A percentile compares a stretch with the other conserved stretches of the same genome.
Conservation (phyloP, 768 basidiomycete species). For the Clitopilus hobsonii region DNA sequence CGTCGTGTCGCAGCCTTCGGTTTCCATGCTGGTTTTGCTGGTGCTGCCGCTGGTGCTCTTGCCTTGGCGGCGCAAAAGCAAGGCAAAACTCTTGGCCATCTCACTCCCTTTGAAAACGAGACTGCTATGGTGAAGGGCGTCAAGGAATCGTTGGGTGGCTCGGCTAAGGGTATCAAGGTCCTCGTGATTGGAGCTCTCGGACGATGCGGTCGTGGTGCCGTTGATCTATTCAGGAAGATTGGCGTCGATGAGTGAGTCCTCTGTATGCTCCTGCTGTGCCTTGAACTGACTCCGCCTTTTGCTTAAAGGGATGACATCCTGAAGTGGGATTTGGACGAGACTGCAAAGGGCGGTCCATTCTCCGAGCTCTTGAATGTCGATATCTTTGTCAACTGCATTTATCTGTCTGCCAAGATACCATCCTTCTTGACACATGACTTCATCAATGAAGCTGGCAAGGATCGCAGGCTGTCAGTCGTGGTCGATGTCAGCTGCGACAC, state of each 20-base stretch:
- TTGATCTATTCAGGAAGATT: conserved; percentile 92
- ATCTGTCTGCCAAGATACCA: conserved; percentile 82
- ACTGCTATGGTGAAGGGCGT: conserved; percentile 76
- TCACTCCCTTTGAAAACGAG: conserved; percentile 85
- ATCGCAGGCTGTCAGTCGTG: conserved; percentile 70
- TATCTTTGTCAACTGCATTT: conserved; percentile 99
- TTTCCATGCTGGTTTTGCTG: conserved; percentile 98
- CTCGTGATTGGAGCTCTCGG: conserved; percentile 96
- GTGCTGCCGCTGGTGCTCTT: conserved; percentile 87
- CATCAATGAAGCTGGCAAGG: conserved; percentile 65
- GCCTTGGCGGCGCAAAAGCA: conserved; percentile 66
- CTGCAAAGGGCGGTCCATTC: conserved; percentile 95
- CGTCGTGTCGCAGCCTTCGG: conserved; percentile 97
- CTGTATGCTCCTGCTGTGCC: conserved; percentile 2
- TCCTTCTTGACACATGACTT: conserved; percentile 73
- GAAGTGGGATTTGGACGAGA: conserved; percentile 98
- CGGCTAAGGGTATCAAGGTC: conserved; percentile 72
- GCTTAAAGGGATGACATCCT: conserved; percentile 75
- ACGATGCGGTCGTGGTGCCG: conserved; percentile 90
- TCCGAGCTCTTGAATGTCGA: conserved; percentile 93
- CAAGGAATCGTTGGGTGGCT: conserved; percentile 57
- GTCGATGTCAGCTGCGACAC: conserved; percentile 99
- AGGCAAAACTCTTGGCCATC: conserved; percentile 54
- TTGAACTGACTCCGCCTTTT: conserved; percentile 3
- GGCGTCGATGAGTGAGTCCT: conserved; percentile 85